Evolutionary conservation across 2,329 filamentous ascomycete species (phyloP).

Genomic region (Chalara sp.): DNA sequence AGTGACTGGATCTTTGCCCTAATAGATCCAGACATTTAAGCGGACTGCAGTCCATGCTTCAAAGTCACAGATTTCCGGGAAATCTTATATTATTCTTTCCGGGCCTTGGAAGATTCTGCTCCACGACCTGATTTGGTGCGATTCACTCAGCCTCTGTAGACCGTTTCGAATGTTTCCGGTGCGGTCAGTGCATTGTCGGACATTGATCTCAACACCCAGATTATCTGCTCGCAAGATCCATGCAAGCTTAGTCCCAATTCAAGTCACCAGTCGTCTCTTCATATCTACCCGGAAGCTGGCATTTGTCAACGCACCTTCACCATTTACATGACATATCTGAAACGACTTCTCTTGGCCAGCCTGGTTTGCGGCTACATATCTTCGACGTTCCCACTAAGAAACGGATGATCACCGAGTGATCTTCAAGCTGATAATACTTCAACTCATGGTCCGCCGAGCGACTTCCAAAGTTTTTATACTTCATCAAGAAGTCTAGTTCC

Average conservation of each 20-base stretch:
- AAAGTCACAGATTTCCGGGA: constrained; percentile 19
- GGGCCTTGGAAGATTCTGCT: constrained; percentile 19
- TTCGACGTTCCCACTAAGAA: constrained; percentile 12
- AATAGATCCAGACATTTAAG: constrained; percentile 15
- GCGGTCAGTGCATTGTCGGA: constrained; percentile 28
- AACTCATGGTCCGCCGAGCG: too few species aligned
- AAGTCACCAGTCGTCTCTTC: background rate
- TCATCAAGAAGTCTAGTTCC: too few species aligned
- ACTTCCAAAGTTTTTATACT: too few species aligned
- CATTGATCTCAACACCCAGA: constrained; percentile 18
- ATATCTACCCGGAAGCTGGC: constrained; percentile 18
- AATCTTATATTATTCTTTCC: constrained; percentile 18
- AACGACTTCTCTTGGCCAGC: constrained; percentile 19
- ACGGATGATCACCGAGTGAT: constrained; percentile 6
- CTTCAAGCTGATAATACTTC: too few species aligned
- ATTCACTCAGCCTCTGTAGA: constrained; percentile 23
- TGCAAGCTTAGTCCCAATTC: constrained; percentile 14
- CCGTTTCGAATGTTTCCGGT: constrained; percentile 27
- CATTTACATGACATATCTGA: constrained; percentile 20
- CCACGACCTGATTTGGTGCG: constrained; percentile 16
- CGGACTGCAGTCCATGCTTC: constrained; percentile 16
- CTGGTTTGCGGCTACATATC: constrained; percentile 20
- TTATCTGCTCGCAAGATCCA: constrained; percentile 17
- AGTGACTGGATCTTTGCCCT: constrained; percentile 12
- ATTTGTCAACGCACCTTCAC: constrained; percentile 16